Base-by-base conservation (phyloP, 2,329 filamentous ascomycete species). In the Curvularia verruculosa region DNA sequence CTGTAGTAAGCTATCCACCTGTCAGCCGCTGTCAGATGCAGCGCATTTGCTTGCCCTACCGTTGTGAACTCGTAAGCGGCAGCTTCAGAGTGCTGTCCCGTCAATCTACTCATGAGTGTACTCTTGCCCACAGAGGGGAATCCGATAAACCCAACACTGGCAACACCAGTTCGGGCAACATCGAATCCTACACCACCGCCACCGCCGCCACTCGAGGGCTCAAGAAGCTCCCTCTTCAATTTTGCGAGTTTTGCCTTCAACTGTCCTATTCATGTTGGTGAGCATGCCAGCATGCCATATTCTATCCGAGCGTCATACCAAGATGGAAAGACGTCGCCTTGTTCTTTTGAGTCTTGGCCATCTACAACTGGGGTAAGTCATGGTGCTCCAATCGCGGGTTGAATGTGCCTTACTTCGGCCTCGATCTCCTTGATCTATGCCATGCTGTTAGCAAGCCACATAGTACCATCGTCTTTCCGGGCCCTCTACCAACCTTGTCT, bases 11-110 rank as follows among this genome's bases (percentile, higher is more conserved):
- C 71, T 73, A 53, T 21, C 39, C 18, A 28, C 5, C n/a, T 52
- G 63, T 71, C 40, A 68, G 64, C 44, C 26, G 13, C 23, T n/a
- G 34, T 29, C 24, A 13, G 19, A 21, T 15, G 19, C 19, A 28
- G 18, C n/a, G 21, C 9, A 23, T 34, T 31, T 28, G 37, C 21
- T 9, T 31, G 49, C 41, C 36, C 13, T 58, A 77, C 69, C 52
- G 95, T 99, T 65, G 95, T 99, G 82, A 99, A 99, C 77, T 99
- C 95, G 80, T 99, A 99, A 50, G 94, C 95, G 18, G 95, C 95
- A 54, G 88, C 94, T 83, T 99, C 95, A 2, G 94, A 98, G 77
- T 99, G 94, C 79, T 97, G 94, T 50, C 95, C 95, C 41, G 95
- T 99, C 75, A 99, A 81, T 73, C 83, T 87, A 75, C 89, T 96